phyloP scores from a whole-genome alignment of 148 eudicot species.

The Fallopia convolvulus region DNA sequence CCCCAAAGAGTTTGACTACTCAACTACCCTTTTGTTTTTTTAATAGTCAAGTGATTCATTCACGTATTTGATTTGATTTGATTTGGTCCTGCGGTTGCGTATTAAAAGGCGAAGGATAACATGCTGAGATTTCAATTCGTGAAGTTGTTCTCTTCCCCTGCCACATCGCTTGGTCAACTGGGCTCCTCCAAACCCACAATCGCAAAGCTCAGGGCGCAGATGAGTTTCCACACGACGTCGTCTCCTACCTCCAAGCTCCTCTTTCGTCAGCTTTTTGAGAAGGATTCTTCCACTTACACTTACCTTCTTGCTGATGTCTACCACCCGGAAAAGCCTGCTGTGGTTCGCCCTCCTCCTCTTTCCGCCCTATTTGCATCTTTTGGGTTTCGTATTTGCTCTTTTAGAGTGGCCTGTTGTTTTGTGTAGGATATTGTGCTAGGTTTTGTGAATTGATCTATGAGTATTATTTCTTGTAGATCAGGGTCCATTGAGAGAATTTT shows the following conservation, averaged over 20 bases:
- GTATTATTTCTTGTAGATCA: neutral
- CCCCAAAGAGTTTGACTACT: too few relatives aligned
- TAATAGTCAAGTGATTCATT: neutral
- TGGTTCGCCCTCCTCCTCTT: slow-evolving; percentile 36
- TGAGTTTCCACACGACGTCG: slow-evolving; percentile 48
- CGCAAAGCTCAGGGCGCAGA: slow-evolving; percentile 23
- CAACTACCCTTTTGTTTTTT: neutral
- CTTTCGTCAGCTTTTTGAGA: slow-evolving; percentile 90
- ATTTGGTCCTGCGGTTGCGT: neutral
- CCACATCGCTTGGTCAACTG: neutral
- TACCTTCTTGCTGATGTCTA: slow-evolving; percentile 91
- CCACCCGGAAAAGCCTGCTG: slow-evolving; percentile 79
- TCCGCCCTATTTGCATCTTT: neutral
- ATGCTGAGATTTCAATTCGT: slow-evolving; percentile 8
- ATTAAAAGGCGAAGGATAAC: neutral
- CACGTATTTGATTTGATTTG: neutral
- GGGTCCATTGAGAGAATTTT: neutral
- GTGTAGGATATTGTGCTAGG: neutral
- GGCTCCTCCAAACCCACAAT: slow-evolving; percentile 3
- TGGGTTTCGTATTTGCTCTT: neutral
- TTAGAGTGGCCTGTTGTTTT: neutral
- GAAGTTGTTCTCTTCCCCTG: neutral
- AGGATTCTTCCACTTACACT: slow-evolving; percentile 85
- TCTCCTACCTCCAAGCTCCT: slow-evolving; percentile 43
- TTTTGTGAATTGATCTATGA: neutral